Conservation (phyloP, 2,329 filamentous ascomycete genomes). For the Aspergillus ibericus region DNA sequence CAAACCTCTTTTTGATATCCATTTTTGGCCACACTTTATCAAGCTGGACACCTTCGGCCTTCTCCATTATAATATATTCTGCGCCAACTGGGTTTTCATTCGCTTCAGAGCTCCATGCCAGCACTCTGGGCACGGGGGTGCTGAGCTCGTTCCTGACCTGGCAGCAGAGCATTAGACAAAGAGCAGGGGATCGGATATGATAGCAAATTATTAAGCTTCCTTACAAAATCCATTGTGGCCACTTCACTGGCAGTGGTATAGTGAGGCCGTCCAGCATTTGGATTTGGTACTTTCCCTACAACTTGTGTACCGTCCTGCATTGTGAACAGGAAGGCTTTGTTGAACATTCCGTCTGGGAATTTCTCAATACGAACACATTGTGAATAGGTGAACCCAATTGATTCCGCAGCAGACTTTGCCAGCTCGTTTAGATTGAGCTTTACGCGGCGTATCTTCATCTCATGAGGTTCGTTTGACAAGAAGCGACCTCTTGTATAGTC, state of each 20-base stretch:
- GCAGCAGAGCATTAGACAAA: constrained; percentile 13
- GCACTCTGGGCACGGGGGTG: constrained; percentile 15
- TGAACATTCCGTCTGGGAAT: constrained; percentile 21
- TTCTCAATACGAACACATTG: constrained; percentile 5
- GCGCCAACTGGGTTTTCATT: constrained; percentile 6
- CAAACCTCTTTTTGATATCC: constrained; percentile 25
- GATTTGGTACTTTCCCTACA: constrained; percentile 23
- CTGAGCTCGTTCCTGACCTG: constrained; percentile 16
- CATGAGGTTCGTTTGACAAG: background rate
- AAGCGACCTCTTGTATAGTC: background rate
- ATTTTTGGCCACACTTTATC: constrained; percentile 32
- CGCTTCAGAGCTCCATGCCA: constrained; percentile 14
- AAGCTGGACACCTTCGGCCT: constrained; percentile 29
- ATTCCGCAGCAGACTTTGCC: background rate
- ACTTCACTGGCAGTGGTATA: constrained; percentile 23
- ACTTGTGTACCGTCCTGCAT: constrained; percentile 22
- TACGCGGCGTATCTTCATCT: background rate
- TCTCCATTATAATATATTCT: constrained; percentile 19
- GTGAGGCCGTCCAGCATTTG: constrained; percentile 18
- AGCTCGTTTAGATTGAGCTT: background rate
- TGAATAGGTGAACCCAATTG: background rate
- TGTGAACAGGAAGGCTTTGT: constrained; percentile 20
- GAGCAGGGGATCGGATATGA: background rate
- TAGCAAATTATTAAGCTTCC: background rate
- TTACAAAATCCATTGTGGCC: constrained; percentile 24